Base-by-base conservation (phyloP, 1,284 basidiomycete genomes). In the Marasmius tenuissimus region DNA sequence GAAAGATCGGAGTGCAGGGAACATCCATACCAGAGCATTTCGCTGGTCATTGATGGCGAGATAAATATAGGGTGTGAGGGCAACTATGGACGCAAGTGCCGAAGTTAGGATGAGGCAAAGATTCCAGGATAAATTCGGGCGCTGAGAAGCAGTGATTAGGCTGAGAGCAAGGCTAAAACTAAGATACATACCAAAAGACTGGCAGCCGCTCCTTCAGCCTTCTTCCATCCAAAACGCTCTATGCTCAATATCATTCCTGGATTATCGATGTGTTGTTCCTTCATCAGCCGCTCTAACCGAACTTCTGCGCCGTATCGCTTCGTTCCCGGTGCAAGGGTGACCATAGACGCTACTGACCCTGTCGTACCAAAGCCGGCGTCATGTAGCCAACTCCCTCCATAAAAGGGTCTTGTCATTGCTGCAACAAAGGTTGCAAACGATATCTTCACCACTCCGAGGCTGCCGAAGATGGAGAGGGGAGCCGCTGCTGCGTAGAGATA, bases 401-500 rank as follows among this genome's bases (percentile, higher is more conserved):
- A 54, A 18, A 52, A 42, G 11, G 16, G 12, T 14, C 8, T 8
- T 40, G 48, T 51, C n/a, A n/a, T 40, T n/a, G 42, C 39, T 1
- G 58, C 49, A 12, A 40, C 1, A 22, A 59, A 37, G 5, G 48
- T 53, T 2, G 48, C 48, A n/a, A 59, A 38, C 12, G 49, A 22
- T 1, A 16, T 34, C 27, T 52, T 51, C n/a, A 59, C 58, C 9
- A 59, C 53, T 3, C 58, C 58, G n/a, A 59, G 58, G 40, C 58
- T 51, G 14, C 58, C 58, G 33, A 59, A 59, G 11, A 59, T n/a
- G 4, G 58, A 59, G 14, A 59, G 51, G 6, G 49, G 49, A 39
- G 58, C 22, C 3, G 58, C 58, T n/a, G 58, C 49, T 10, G 58
- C 58, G 22, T 59, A 52, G 3, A 52, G 49, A 22, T 20, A 52